These are phyloP conservation scores for Cercis canadensis DNA, from an alignment of 306 rosid genomes.

Conservation along the genomic window DNA sequence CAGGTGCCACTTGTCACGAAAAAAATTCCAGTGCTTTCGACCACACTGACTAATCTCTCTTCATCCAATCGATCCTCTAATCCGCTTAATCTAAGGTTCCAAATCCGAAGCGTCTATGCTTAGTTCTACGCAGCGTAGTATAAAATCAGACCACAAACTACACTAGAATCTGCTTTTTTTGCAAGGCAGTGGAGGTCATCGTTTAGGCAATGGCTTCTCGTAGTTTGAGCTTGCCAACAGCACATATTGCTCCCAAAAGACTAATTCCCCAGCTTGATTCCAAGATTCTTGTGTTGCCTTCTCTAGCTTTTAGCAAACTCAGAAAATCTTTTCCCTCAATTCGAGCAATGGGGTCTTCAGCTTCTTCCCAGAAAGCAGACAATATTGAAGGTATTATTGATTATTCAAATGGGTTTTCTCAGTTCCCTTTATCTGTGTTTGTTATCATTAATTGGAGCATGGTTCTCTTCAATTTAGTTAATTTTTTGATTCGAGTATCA, in stretches of 20 bases:
- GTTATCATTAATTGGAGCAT: not conserved
- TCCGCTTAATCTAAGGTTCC: not conserved
- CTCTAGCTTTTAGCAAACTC: conserved; percentile 38
- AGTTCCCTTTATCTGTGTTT: not conserved
- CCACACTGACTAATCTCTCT: not conserved
- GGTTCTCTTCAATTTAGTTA: conserved; percentile 3
- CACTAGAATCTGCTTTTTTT: not conserved
- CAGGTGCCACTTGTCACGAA: not conserved
- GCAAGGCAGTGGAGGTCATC: not conserved
- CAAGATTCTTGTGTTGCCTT: conserved; percentile 42
- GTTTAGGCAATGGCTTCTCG: conserved; percentile 53
- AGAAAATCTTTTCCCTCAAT: conserved; percentile 51
- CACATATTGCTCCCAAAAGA: conserved; percentile 42
- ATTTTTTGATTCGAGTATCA: no score
- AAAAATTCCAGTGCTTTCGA: not conserved
- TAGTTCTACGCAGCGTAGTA: not conserved
- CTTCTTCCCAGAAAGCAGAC: conserved; percentile 72
- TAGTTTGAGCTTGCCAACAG: conserved; percentile 49
- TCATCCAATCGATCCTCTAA: not conserved
- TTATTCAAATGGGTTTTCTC: conserved; percentile 14
- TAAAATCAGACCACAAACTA: not conserved
- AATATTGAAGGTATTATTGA: conserved; percentile 53
- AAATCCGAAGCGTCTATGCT: not conserved
- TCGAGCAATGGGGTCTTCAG: conserved; percentile 78
- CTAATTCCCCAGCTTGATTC: conserved; percentile 38